Evolutionary conservation across 2,329 filamentous ascomycete genomes (phyloP).

Genomic region (Chrysoporthe austroafricana): DNA sequence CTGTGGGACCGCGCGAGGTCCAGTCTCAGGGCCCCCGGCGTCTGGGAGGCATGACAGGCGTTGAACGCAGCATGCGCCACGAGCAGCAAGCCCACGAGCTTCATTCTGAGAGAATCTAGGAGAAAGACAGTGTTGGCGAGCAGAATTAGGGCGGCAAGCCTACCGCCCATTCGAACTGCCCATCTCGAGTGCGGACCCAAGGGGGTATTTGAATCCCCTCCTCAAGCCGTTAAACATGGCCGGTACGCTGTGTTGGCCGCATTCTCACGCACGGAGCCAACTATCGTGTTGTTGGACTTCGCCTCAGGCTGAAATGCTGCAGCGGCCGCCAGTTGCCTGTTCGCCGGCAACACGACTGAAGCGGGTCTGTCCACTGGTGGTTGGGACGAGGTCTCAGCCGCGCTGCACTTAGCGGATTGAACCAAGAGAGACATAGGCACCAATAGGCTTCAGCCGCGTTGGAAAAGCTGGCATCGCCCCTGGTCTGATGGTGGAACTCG

Average conservation of each 20-base stretch:
- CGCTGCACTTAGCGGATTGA: neutral
- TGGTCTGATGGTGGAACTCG: neutral
- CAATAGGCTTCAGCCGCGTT: slow-evolving; percentile 4
- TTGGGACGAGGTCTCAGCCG: neutral
- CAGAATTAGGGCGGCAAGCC: neutral
- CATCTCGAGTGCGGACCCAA: neutral
- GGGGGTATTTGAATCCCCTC: neutral
- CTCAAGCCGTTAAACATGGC: neutral
- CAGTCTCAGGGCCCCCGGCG: neutral
- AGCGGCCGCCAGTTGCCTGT: neutral
- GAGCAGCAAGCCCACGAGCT: neutral
- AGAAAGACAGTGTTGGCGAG: neutral
- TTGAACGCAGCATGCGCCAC: neutral
- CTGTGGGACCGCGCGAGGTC: slow-evolving; percentile 2
- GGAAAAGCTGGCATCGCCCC: neutral
- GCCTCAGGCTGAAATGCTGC: neutral
- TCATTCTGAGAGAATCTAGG: neutral
- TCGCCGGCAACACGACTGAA: neutral
- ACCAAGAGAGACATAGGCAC: neutral
- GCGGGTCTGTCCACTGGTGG: neutral
- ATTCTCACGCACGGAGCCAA: neutral
- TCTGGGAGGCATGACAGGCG: neutral
- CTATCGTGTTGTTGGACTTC: neutral
- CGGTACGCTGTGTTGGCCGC: neutral
- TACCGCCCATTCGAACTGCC: neutral